Evolutionary conservation across 2,329 filamentous ascomycete genomes (phyloP), one percentile per base, ranked within the genome.

Genomic region (Colletotrichum incanum): DNA sequence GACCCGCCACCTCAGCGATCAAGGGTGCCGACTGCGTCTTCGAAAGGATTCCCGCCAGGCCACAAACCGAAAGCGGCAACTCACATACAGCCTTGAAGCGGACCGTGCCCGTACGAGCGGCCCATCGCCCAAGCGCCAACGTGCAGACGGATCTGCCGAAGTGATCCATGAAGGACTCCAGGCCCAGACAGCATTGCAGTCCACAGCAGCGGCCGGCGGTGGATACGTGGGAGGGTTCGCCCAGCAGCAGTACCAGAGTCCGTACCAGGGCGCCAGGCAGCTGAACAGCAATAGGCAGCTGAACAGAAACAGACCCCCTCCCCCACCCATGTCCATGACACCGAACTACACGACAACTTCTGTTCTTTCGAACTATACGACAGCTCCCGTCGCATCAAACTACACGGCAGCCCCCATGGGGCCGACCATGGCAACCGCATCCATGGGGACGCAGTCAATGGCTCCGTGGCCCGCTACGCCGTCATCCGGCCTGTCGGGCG

Each of bases 1-100:
- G 54, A 96, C 94, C 0, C 89, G 94, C 63, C 91, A 93, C 0
- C 96, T 98, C 80, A 93, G 93, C 74, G 94, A 97, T 77, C 94
- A 97, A 79, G 95, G 95, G 11, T 93, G 97, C 18, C 92, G 94
- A 63, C 84, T 98, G 41, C 89, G 94, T 64, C 87, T 97, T 58
- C 90, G 94, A 66, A 97, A 97, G 80, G 94, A 97, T 80, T 93
- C 93, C 55, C 88, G 93, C 68, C 88, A 88, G 26, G 83, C 84
- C 75, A 84, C 82, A 6, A 86, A 85, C 23, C 82, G 85, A 68
- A 89, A 87, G 77, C 47, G 39, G 11, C 49, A 61, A n/a, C 41
- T 60, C 34, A 54, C 26, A 23, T 34, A 49, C 39, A 23, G 43
- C 28, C 11, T 65, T 3, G 43, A 65, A 28, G 63, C 66, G 12